These are phyloP conservation scores for Sclerotinia minor DNA, from an alignment of 2,329 filamentous ascomycete species.

Conservation along the genomic window DNA sequence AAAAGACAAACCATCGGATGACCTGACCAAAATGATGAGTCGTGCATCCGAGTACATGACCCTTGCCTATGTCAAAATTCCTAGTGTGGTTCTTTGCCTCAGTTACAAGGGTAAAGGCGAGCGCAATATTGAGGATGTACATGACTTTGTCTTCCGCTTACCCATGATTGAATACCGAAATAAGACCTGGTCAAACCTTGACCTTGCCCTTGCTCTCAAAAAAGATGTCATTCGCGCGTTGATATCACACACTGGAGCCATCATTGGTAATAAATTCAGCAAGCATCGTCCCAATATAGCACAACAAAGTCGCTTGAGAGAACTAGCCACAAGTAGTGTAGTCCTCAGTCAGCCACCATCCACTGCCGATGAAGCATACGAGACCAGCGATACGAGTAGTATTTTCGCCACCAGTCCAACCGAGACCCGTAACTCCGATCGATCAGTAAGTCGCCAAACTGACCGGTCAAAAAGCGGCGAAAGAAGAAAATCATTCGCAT, in stretches of 20 bases:
- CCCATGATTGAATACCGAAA: slow-evolving; percentile 94
- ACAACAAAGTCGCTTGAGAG: slow-evolving; percentile 75
- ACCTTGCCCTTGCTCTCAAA: slow-evolving; percentile 88
- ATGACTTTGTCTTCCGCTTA: slow-evolving; percentile 95
- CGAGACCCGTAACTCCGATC: slow-evolving; percentile 32
- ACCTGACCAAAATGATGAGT: slow-evolving; percentile 93
- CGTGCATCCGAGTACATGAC: slow-evolving; percentile 98
- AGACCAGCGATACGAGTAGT: slow-evolving; percentile 40
- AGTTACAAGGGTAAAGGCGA: slow-evolving; percentile 96
- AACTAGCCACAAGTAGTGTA: slow-evolving; percentile 69
- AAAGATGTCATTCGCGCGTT: slow-evolving; percentile 91
- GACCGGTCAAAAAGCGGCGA: slow-evolving; percentile 37
- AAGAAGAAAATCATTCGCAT: slow-evolving; percentile 37
- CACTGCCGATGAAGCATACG: slow-evolving; percentile 37
- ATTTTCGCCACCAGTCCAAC: slow-evolving; percentile 35
- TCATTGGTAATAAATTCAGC: slow-evolving; percentile 95
- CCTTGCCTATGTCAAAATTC: slow-evolving; percentile 90
- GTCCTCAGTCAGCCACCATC: slow-evolving; percentile 37
- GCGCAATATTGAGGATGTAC: slow-evolving; percentile 93
- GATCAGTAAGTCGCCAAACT: slow-evolving; percentile 25
- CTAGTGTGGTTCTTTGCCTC: slow-evolving; percentile 90
- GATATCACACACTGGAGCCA: slow-evolving; percentile 92
- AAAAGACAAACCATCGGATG: slow-evolving; percentile 72
- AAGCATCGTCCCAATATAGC: slow-evolving; percentile 80
- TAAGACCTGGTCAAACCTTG: slow-evolving; percentile 98